Evolutionary conservation across 345 rosid species (phyloP), one percentile per base, ranked within the genome.

Genomic region (Sapria himalayana): DNA sequence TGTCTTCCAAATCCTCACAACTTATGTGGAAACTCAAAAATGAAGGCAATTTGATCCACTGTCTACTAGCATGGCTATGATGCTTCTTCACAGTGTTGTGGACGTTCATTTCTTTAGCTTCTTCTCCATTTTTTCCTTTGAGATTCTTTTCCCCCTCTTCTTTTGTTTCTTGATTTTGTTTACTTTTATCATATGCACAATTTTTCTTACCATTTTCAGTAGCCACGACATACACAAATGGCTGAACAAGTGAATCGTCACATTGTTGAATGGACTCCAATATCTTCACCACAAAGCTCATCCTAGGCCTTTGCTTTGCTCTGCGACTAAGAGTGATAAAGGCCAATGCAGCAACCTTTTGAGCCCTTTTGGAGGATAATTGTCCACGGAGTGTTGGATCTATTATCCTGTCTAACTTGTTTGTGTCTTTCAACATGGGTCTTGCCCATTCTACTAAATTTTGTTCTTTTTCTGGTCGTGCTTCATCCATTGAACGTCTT

Each of bases 371-470:
- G 38, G 2, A 8, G 4, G 82, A 64, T 51, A 34, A 76, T 17
- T 68, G 85, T 11, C 76, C 61, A 46, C 70, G 74, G 0, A 85
- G 79, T 48, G 77, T 61, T 0, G 71, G 64, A 51, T 85, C 96
- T 5, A 85, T 56, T 1, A 77, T 7, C 20, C 55, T 36, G 7
- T 54, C 70, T n/a, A 74, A 54, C 61, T 67, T 80, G 49, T 51
- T 57, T 13, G 48, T 51, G 46, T 85, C 81, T 41, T 47, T 77
- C 18, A 76, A 35, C 29, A 64, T 23, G 0, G 77, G 93, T 24
- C 76, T 63, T 4, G 64, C 72, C 89, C 92, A 79, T 45, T 57
- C 75, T 8, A 67, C 77, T 0, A 84, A 77, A 50, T 64, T 68
- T 40, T 66, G 76, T 44, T 60, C 73, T 37, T 60, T 46, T 12